Base-by-base conservation (phyloP, 257 asterid species). In the Euphrasia confusa region DNA sequence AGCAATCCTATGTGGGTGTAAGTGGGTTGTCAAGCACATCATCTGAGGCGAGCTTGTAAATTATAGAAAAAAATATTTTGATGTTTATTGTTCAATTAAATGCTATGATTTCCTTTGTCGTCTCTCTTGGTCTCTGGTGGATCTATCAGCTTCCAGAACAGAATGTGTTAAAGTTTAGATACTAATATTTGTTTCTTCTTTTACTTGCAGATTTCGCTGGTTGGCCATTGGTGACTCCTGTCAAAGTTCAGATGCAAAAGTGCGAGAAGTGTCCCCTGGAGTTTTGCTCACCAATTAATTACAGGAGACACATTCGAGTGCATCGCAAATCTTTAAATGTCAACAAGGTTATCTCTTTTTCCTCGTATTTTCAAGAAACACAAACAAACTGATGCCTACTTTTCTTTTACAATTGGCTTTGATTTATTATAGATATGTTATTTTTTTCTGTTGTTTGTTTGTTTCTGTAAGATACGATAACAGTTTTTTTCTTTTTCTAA, bases 391-490 rank as follows among this genome's bases (percentile, higher is more conserved):
- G 55, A 58, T 61, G 47, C 62, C 53, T 28, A 44, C 13, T 33
- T 54, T 71, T 71, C 14, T 60, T 49, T 67, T 49, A 65, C 66
- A 32, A 17, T 60, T 53, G 33, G 10, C 53, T 57, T 57, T 21
- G 53, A 44, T 55, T 33, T 55, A 7, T 65, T 52, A 49, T 54
- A 2, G 27, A 56, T 71, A 21, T 59, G 61, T 54, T 71, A 45
- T 58, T 65, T 60, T 45, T 45, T 58, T 53, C 18, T 7, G 5
- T 37, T 48, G 54, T 58, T 28, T 2, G 2, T 15, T n/a, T n/a
- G n/a, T n/a, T n/a, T n/a, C 24, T 87, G 67, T 93, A 97, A 97
- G 96, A 93, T 72, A 84, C 81, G 90, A 97, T 89, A 77, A 66
- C 6, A 32, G 6, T 4, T 4, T 32, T 32, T 64, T 57, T 60